Percentiles rank a stretch among this genome's conserved stretches.
These are phyloP conservation scores for Pseudogymnoascus sp. DNA, from an alignment of 2,329 filamentous ascomycete species.

Conservation along the genomic window DNA sequence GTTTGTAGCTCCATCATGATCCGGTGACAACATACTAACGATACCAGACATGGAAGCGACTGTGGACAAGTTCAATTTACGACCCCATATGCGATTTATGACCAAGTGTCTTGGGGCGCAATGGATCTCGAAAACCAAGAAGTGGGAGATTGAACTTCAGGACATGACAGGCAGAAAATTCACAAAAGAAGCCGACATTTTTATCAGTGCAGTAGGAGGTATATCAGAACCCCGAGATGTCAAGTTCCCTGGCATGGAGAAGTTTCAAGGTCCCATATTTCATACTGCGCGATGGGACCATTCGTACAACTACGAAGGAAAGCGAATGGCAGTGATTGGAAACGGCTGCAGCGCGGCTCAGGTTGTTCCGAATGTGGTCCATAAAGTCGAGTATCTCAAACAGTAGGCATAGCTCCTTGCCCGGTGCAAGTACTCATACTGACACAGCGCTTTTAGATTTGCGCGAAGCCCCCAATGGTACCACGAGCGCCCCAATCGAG, in stretches of 20 bases:
- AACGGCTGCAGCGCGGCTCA: slow-evolving; percentile 29
- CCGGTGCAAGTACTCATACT: background rate
- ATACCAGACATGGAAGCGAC: slow-evolving; percentile 25
- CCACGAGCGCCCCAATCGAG: slow-evolving; percentile 29
- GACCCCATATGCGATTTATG: slow-evolving; percentile 21
- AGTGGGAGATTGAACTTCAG: slow-evolving; percentile 25
- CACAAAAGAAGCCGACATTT: slow-evolving; percentile 19
- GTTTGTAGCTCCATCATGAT: background rate
- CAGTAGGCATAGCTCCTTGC: slow-evolving; percentile 17
- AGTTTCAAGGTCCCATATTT: slow-evolving; percentile 25
- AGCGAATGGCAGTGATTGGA: slow-evolving; percentile 27
- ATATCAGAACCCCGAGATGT: slow-evolving; percentile 24
- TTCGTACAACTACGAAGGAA: slow-evolving; percentile 20
- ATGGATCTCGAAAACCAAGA: slow-evolving; percentile 19
- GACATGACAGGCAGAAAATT: slow-evolving; percentile 23
- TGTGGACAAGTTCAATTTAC: slow-evolving; percentile 28
- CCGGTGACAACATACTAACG: background rate
- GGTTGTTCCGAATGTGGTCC: slow-evolving; percentile 23
- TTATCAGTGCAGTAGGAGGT: slow-evolving; percentile 24
- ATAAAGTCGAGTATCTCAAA: slow-evolving; percentile 21
- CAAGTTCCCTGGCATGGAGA: slow-evolving; percentile 24
- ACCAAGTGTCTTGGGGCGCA: slow-evolving; percentile 21
- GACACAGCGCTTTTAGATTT: background rate
- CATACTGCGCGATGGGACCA: slow-evolving; percentile 28
- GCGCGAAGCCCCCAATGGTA: slow-evolving; percentile 28